phyloP scores from a whole-genome alignment of 495 filamentous ascomycete species.

The Aspergillus wentii region DNA sequence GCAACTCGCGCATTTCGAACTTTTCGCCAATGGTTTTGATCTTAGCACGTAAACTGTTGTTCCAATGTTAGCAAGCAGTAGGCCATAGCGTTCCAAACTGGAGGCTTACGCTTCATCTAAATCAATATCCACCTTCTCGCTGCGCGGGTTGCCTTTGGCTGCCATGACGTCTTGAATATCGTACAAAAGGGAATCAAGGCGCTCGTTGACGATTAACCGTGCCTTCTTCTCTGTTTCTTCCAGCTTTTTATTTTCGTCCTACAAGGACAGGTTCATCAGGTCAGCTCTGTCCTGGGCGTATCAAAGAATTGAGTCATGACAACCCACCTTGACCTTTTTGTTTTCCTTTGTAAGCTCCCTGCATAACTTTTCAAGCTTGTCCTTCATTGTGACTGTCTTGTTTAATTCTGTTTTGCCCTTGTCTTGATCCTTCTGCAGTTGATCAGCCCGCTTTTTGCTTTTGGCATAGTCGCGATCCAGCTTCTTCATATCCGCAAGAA shows the following conservation, averaged over 20 bases:
- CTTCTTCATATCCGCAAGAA: conserved; percentile 89
- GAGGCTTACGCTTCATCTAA: conserved; percentile 74
- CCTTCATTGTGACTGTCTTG: conserved; percentile 81
- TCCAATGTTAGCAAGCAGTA: conserved; percentile 6
- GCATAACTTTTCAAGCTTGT: conserved; percentile 93
- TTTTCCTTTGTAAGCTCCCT: conserved; percentile 92
- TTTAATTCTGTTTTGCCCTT: conserved; percentile 77
- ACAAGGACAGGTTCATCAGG: conserved; percentile 3
- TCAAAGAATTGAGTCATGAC: not conserved
- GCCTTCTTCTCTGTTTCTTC: conserved; percentile 78
- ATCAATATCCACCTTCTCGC: conserved; percentile 71
- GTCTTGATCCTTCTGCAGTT: conserved; percentile 95
- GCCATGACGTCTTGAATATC: conserved; percentile 79
- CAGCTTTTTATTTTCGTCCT: conserved; percentile 89
- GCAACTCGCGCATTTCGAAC: conserved; percentile 88
- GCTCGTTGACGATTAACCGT: conserved; percentile 77
- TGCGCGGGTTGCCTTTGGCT: conserved; percentile 70
- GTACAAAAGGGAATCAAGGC: conserved; percentile 66
- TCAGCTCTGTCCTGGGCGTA: not conserved
- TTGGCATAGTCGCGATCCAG: conserved; percentile 90
- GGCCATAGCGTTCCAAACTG: not conserved
- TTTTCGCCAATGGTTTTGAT: conserved; percentile 94
- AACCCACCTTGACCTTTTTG: conserved; percentile 85
- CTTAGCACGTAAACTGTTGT: conserved; percentile 71
- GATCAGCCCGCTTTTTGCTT: conserved; percentile 91